Evolutionary conservation across 2,329 filamentous ascomycete genomes (phyloP), one percentile per base, ranked within the genome.

Genomic region (Dactylellina parvicollis): DNA sequence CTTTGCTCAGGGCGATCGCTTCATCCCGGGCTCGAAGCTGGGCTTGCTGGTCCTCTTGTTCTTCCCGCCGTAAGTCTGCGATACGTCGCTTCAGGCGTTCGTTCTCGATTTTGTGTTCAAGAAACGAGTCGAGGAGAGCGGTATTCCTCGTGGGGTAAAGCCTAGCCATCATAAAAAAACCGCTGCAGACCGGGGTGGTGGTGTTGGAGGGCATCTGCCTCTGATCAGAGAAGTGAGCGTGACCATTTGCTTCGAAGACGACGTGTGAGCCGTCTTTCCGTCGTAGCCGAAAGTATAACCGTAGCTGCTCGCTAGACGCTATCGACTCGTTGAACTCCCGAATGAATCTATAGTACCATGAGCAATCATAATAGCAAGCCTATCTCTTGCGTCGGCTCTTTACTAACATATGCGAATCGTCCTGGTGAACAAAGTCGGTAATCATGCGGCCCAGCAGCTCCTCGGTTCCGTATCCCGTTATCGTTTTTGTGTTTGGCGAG

Each of bases 31-130:
- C 67, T 30, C 84, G 84, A 69, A 88, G 86, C 56, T 87, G 86
- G 66, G 76, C 75, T 36, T 76, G 76, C 7, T 77, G 76, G 73
- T 96, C 93, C 61, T 93, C 91, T 65, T 89, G 88, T 80, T 97
- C 94, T 80, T 97, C 94, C 74, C 87, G 86, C 76, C 91, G 91
- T 61, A 97, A 83, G 81, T 96, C 92, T 16, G 90, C 88, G 74
- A 98, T 96, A 44, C 92, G 88, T 77, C 92, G 90, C 78, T 88
- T 88, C 52, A 98, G 82, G 3, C 93, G 87, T 82, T 96, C 92
- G 78, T 97, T 96, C 80, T 97, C 94, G 61, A 96, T 94, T 81
- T 97, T 97, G 82, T 97, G 93, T 80, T 98, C 94, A 26, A 98
- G 84, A 78, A 97, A 97, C 0, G 92, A 96, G 81, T 98, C 93